Evolutionary conservation across 192 early-diverging fungal species (phyloP).

Genomic region (Linnemannia hyalina): DNA sequence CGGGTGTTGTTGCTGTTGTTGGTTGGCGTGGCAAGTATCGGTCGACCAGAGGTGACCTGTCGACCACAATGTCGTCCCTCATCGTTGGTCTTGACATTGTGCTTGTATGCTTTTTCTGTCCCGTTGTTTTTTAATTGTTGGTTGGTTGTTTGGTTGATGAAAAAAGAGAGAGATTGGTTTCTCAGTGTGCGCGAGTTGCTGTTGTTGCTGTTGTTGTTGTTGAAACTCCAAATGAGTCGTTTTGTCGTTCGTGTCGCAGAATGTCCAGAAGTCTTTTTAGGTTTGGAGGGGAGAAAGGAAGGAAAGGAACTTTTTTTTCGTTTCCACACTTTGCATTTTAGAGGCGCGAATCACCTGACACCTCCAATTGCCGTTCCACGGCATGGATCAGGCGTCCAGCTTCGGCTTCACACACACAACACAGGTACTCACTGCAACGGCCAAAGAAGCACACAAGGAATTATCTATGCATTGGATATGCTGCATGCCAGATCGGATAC

Average conservation of each 20-base stretch:
- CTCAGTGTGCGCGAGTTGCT: neutral
- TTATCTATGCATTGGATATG: no score
- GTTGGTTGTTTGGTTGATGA: no score
- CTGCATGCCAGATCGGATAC: no score
- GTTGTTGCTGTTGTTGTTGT: neutral
- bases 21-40: conserved; percentile 39
- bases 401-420: no score
- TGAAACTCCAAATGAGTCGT: neutral
- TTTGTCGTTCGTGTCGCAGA: neutral
- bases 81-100: conserved; percentile 38
- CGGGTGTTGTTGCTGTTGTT: neutral
- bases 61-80: conserved; percentile 56
- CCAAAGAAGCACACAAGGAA: no score
- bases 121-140: neutral
- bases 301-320: neutral
- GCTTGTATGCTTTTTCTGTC: neutral
- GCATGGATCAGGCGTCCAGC: no score
- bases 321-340: neutral
- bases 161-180: neutral
- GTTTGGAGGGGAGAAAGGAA: neutral
- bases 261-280: neutral
- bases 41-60: conserved; percentile 30
- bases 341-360: neutral
- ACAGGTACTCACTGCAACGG: no score
- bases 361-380: neutral